Base-by-base conservation (phyloP, 2,329 filamentous ascomycete genomes). In the Penicillium sumatraense region DNA sequence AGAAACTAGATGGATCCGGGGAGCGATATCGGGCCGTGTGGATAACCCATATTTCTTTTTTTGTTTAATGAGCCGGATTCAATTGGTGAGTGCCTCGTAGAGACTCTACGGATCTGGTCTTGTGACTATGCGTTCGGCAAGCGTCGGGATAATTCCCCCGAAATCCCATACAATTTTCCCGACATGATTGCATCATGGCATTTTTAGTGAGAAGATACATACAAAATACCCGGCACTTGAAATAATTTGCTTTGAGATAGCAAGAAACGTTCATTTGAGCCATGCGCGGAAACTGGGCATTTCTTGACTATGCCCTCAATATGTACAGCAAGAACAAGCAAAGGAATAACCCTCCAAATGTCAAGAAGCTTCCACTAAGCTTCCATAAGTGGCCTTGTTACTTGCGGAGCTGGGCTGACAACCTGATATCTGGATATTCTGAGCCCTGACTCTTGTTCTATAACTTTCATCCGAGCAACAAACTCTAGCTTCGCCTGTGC, bases 331-430 rank as follows among this genome's bases (percentile, higher is more conserved):
- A 14, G 13, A 35, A 14, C 13, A 6, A 14, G 6, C 6, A 35
- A 35, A 35, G 13, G 31, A 35, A 35, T 6, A 35, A 9, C 13
- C 10, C 31, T 35, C 31, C 31, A 14, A 35, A 6, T 35, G 13
- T 14, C 13, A 35, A 14, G n/a, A n/a, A n/a, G n/a, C n/a, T n/a
- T n/a, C n/a, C 23, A 46, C 24, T 46, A n/a, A 46, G 56, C 16
- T 52, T 51, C 24, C 35, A 26, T 52, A 44, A 23, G 14, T 31
- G 35, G 44, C 42, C 6, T 44, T 46, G 36, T 4, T 51, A 45
- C 13, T 54, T 49, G n/a, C 48, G 49, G 9, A 58, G 35, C 38
- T 96, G 65, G 96, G 96, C 76, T 96, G 87, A 69, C 93, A 93
- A 68, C 93, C 92, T 47, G 44, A 20, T 47, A 47, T 47, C 18